phyloP scores from a whole-genome alignment of 1,284 basidiomycete genomes.

The Phylloboletellus chloephorus region DNA sequence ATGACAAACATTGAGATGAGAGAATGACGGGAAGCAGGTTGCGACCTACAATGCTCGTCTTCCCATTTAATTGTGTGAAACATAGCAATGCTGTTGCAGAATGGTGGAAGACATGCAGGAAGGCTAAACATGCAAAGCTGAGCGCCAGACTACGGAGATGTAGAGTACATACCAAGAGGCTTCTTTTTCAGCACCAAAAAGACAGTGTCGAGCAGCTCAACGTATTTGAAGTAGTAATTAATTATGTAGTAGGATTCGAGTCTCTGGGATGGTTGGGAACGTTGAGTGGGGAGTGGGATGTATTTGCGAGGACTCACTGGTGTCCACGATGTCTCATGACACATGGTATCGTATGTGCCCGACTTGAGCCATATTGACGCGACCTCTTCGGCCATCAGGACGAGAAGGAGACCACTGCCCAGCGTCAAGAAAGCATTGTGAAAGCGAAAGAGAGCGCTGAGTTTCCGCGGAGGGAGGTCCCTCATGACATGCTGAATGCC shows the following conservation, averaged over 20 bases:
- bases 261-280: slow-evolving; percentile 41
- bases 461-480: slow-evolving; percentile 66
- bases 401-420: slow-evolving; percentile 78
- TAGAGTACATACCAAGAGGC: slow-evolving; percentile 66
- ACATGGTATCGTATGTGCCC: slow-evolving; percentile 76
- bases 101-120: slow-evolving; percentile 98
- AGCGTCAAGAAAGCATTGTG: slow-evolving; percentile 88
- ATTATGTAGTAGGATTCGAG: slow-evolving; percentile 95
- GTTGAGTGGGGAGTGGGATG: slow-evolving; percentile 6
- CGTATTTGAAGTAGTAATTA: slow-evolving; percentile 96
- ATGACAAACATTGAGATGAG: slow-evolving; percentile 8
- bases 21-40: neutral
- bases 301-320: slow-evolving; percentile 47
- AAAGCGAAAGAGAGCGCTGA: slow-evolving; percentile 84
- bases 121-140: slow-evolving; percentile 49
- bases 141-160: neutral
- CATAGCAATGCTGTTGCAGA: slow-evolving; percentile 96
- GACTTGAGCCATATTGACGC: slow-evolving; percentile 68
- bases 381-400: slow-evolving; percentile 88
- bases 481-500: slow-evolving; percentile 84
- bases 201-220: slow-evolving; percentile 92
- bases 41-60: slow-evolving; percentile 75
- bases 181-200: slow-evolving; percentile 99
- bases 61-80: slow-evolving; percentile 90
- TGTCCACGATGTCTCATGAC: slow-evolving; percentile 78